Base-by-base conservation (phyloP, 495 filamentous ascomycete genomes). In the Annulohypoxylon maeteangense region DNA sequence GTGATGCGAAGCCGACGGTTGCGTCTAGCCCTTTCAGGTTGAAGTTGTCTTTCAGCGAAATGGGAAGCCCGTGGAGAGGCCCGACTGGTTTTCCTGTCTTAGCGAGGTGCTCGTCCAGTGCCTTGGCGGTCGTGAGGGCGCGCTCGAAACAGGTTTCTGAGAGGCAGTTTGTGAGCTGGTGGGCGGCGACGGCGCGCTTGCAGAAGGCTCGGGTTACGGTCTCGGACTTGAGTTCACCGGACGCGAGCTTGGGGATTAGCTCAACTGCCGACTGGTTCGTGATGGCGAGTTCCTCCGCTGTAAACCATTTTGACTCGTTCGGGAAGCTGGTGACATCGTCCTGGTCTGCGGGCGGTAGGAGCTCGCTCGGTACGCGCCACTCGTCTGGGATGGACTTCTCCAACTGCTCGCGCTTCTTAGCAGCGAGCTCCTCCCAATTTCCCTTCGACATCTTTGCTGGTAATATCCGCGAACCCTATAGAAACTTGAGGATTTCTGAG, bases 41-140 rank as follows among this genome's bases (percentile, higher is more conserved):
- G 81, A 93, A 90, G 48, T 84, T 83, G 68, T 93, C 90, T 77
- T 97, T 97, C 67, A 97, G 67, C 22, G 90, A 93, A 45, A 97
- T 81, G 0, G 94, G 94, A 25, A 97, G 88, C 8, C 94, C 94
- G 14, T 93, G 93, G 38, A 97, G 79, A 0, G 93, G 92, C 0
- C 93, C 93, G 45, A 65, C 38, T 3, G 75, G 67, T 47, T 70
- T 72, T 23, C 66, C 58, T 63, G 90, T 88, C 16, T 89, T 78
- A 62, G 95, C 91, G 42, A 95, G 79, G 38, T 73, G 77, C n/a
- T 65, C 75, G 61, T 90, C 81, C 1, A 72, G 56, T 8, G 62
- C 54, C 50, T 36, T 68, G 0, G 77, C 77, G 8, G 62, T 76
- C 0, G 36, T 14, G 22, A 77, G 67, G 3, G 73, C 77, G 4